Base-by-base conservation (phyloP, 371 early-diverging fungal genomes). In the Smittium culicis region DNA sequence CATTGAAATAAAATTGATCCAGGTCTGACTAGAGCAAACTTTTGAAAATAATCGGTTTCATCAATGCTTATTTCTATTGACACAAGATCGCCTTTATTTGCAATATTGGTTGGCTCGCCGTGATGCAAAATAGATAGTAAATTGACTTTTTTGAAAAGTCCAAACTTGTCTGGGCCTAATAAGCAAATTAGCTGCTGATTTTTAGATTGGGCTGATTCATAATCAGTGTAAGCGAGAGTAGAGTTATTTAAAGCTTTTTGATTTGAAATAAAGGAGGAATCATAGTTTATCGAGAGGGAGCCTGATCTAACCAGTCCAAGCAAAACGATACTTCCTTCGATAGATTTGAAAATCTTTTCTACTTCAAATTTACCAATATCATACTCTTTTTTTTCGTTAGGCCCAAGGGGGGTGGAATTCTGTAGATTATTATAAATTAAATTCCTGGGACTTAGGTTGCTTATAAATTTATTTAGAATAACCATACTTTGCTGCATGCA, bases 131-230 rank as follows among this genome's bases (percentile, higher is more conserved):
- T 67, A n/a, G 67, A 67, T 24, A 17, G 1, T 16, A 67, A 27
- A 17, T 61, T 58, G 11, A 61, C 67, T 30, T 33, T 61, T 30
- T 63, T 28, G 35, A 67, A 67, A 27, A 17, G 17, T 8, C 67
- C 67, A 20, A 28, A n/a, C 35, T 57, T 34, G n/a, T 67, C 59
- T 55, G 67, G 67, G 1, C 67, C 67, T 29, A 67, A n/a, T 11
- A 58, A 66, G 25, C 61, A 57, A 16, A 5, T n/a, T 8, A 11
- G n/a, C 25, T 31, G n/a, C n/a, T 28, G 45, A 14, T 14, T 14
- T 45, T 45, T 8, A 20, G 20, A 14, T 45, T 45, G 45, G 8
- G 8, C 45, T 14, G 20, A 45, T 45, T 20, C 45, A 45, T 45
- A 20, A 14, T 45, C 20, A 14, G 45, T 14, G 20, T 14, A 45